Evolutionary conservation across 2,329 filamentous ascomycete species (phyloP).

Genomic region (Fusarium sp.): DNA sequence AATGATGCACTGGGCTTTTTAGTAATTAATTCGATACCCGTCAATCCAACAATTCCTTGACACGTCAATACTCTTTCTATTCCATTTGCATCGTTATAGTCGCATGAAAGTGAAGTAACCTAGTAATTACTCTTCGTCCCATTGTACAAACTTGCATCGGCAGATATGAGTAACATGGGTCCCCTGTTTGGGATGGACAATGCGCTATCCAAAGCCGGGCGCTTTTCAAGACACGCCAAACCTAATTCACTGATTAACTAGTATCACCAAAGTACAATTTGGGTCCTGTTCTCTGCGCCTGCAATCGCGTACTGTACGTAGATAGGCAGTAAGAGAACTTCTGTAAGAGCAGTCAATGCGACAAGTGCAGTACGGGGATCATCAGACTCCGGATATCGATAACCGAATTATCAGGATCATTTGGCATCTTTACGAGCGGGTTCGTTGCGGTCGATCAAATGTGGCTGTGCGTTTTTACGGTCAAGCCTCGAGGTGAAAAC

Average conservation of each 20-base stretch:
- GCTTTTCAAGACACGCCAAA: neutral
- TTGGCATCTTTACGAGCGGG: neutral
- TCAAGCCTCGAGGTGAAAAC: neutral
- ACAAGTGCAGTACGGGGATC: neutral
- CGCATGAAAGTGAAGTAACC: neutral
- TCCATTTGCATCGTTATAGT: neutral
- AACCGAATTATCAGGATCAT: slow-evolving; percentile 12
- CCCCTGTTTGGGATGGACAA: neutral
- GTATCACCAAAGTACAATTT: neutral
- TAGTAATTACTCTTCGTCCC: neutral
- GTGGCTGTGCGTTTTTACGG: slow-evolving; percentile 28
- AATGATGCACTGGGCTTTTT: slow-evolving; percentile 43
- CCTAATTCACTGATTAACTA: neutral
- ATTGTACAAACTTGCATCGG: slow-evolving; percentile 10
- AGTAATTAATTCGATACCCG: slow-evolving; percentile 47
- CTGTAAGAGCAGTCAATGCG: too few relatives aligned
- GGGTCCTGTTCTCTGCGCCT: neutral
- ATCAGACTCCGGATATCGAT: slow-evolving; percentile 4
- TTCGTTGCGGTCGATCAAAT: neutral
- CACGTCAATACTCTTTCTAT: neutral
- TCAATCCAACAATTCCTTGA: slow-evolving; percentile 43
- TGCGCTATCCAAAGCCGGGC: neutral
- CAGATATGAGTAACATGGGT: slow-evolving; percentile 16
- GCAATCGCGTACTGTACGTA: too few relatives aligned
- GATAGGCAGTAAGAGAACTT: too few relatives aligned